phyloP scores from a whole-genome alignment of 331 rosid species.

The Erythrophleum ivorense region DNA sequence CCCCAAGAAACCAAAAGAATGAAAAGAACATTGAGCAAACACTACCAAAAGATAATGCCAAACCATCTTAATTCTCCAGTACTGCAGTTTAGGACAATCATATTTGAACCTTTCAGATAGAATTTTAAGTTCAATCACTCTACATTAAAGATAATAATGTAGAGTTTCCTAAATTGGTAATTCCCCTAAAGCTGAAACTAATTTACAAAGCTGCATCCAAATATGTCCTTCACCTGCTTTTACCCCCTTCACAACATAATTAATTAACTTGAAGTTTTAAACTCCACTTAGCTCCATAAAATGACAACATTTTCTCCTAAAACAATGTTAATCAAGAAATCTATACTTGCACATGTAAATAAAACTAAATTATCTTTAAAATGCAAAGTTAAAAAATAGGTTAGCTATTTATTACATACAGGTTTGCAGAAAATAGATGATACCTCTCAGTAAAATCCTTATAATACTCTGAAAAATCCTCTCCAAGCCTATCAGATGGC shows the following conservation, averaged over 20 bases:
- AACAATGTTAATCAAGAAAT: background rate
- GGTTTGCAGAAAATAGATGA: slow-evolving; percentile 13
- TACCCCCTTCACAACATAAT: background rate
- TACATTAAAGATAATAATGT: background rate
- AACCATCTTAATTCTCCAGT: background rate
- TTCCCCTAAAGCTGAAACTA: background rate
- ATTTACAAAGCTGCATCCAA: slow-evolving; percentile 1
- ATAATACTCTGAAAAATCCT: slow-evolving; percentile 81
- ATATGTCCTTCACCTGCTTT: slow-evolving; percentile 17
- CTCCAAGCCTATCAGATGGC: slow-evolving; percentile 99
- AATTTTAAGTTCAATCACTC: slow-evolving; percentile 4
- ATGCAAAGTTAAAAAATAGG: slow-evolving; percentile 1
- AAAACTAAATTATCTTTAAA: background rate
- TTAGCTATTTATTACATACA: slow-evolving; percentile 3
- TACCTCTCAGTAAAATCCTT: slow-evolving; percentile 93
- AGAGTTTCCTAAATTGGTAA: background rate
- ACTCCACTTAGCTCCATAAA: slow-evolving; percentile 4
- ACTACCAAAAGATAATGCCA: background rate
- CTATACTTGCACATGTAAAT: slow-evolving; percentile 6
- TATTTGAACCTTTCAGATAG: no score
- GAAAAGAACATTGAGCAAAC: background rate
- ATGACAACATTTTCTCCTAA: background rate
- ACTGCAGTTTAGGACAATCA: no score
- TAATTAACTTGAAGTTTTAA: background rate
- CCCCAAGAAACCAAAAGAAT: slow-evolving; percentile 4